phyloP scores from a whole-genome alignment of 768 basidiomycete species.

The Rhizopogon rudus region DNA sequence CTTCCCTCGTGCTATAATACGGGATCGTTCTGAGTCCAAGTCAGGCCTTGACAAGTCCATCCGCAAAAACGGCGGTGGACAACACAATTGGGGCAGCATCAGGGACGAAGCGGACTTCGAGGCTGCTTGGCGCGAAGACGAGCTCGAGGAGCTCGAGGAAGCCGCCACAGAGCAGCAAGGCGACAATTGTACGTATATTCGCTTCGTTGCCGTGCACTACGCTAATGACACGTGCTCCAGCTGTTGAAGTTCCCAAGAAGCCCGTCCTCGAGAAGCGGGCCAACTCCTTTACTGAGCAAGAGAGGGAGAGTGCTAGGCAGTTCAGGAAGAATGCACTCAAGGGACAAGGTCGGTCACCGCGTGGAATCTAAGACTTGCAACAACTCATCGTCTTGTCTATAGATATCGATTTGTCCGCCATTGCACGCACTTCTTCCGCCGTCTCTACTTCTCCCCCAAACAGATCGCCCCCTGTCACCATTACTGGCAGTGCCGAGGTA shows the following conservation, averaged over 20 bases:
- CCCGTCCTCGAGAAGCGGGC: constrained; percentile 31
- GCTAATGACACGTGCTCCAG: constrained; percentile 1
- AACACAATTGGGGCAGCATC: constrained; percentile 82
- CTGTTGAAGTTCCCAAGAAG: constrained; percentile 18
- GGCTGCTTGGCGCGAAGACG: constrained; percentile 53
- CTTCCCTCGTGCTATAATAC: constrained; percentile 65
- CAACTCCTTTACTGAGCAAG: constrained; percentile 54
- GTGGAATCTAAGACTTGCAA: neutral
- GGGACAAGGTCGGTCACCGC: constrained; percentile 37
- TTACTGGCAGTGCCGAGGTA: constrained; percentile 17
- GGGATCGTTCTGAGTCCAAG: constrained; percentile 78
- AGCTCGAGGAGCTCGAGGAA: constrained; percentile 38
- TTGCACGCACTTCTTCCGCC: constrained; percentile 80
- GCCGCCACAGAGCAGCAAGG: constrained; percentile 13
- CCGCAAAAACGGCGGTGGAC: constrained; percentile 77
- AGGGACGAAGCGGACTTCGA: constrained; percentile 60
- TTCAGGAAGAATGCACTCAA: constrained; percentile 75
- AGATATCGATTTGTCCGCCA: constrained; percentile 63
- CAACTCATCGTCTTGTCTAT: neutral
- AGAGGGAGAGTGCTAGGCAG: constrained; percentile 55
- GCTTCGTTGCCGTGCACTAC: neutral
- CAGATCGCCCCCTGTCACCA: neutral
- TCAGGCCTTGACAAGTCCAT: constrained; percentile 67
- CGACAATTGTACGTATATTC: constrained; percentile 1
- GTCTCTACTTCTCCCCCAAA: constrained; percentile 49